Percentiles rank a stretch among this genome's conserved stretches.
Conservation (phyloP, 495 filamentous ascomycete species). For the Penicillium malachiteum region DNA sequence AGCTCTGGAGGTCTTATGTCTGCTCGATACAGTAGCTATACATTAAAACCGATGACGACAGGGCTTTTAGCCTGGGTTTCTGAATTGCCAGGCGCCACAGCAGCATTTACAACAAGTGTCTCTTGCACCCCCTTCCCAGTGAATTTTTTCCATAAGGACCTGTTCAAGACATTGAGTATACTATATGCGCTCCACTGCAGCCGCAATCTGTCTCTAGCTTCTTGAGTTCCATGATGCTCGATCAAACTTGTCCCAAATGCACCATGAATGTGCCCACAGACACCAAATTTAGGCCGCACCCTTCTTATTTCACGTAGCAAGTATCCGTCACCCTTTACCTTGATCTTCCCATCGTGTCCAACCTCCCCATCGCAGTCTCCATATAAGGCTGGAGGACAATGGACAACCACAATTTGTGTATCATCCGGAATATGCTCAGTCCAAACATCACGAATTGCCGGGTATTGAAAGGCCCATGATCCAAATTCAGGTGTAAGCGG, state of each 20-base stretch:
- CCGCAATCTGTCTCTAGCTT: not conserved
- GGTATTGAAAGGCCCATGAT: too few species aligned
- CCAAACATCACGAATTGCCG: too few species aligned
- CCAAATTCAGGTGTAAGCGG: too few species aligned
- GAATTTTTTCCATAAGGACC: not conserved
- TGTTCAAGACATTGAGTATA: not conserved
- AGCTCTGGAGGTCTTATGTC: too few species aligned
- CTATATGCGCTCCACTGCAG: conserved; percentile 9
- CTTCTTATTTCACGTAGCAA: conserved; percentile 63
- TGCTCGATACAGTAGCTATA: too few species aligned
- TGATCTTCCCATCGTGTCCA: conserved; percentile 18
- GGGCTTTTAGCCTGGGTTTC: not conserved
- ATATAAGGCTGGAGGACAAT: conserved; percentile 46
- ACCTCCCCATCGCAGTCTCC: conserved; percentile 50
- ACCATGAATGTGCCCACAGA: conserved; percentile 71
- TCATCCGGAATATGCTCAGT: too few species aligned
- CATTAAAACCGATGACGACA: not conserved
- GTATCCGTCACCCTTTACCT: conserved; percentile 52
- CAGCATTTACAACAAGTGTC: not conserved
- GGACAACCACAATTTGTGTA: not conserved
- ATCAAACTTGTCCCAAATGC: conserved; percentile 8
- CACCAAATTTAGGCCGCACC: conserved; percentile 63
- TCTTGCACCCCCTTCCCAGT: not conserved
- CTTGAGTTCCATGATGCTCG: conserved; percentile 6
- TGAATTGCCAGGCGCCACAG: not conserved